phyloP scores from a whole-genome alignment of 1,139 yeast species.

The Debaryomycetaceae sp. region DNA sequence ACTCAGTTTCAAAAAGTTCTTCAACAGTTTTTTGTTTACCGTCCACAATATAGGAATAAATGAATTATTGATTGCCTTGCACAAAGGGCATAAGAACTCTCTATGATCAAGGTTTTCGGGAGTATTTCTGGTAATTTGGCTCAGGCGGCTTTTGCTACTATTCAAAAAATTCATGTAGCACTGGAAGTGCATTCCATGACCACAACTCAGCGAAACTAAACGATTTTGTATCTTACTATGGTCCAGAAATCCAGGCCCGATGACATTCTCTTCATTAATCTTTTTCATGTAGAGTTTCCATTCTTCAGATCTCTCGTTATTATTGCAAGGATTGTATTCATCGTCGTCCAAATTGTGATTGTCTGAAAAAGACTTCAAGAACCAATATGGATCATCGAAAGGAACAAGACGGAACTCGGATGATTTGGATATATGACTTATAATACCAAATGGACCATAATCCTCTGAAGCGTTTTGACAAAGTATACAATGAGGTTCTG shows the following conservation, averaged over 20 bases:
- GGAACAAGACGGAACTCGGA: slow-evolving; percentile 66
- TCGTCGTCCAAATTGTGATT: slow-evolving; percentile 48
- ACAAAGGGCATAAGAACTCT: slow-evolving; percentile 85
- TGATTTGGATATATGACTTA: slow-evolving; percentile 56
- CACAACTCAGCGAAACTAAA: slow-evolving; percentile 76
- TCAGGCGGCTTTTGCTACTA: slow-evolving; percentile 52
- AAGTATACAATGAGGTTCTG: slow-evolving; percentile 77
- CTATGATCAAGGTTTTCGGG: slow-evolving; percentile 71
- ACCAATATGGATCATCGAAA: slow-evolving; percentile 62
- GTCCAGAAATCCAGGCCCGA: slow-evolving; percentile 72
- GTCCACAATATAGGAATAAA: slow-evolving; percentile 71
- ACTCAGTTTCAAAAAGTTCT: slow-evolving; percentile 15
- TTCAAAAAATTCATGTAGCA: slow-evolving; percentile 68
- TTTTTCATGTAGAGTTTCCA: slow-evolving; percentile 39
- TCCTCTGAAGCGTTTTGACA: slow-evolving; percentile 80
- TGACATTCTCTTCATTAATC: slow-evolving; percentile 36
- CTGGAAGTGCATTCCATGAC: slow-evolving; percentile 87
- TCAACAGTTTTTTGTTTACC: slow-evolving; percentile 32
- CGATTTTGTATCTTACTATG: slow-evolving; percentile 38
- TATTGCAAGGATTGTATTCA: slow-evolving; percentile 7
- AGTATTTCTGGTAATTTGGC: slow-evolving; percentile 75
- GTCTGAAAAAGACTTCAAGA: slow-evolving; percentile 60
- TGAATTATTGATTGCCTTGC: slow-evolving; percentile 81
- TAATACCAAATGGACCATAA: slow-evolving; percentile 73
- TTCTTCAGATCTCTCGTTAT: slow-evolving; percentile 19